These are phyloP conservation scores for Alternaria conjuncta DNA, from an alignment of 2,329 filamentous ascomycete species.

Conservation along the genomic window DNA sequence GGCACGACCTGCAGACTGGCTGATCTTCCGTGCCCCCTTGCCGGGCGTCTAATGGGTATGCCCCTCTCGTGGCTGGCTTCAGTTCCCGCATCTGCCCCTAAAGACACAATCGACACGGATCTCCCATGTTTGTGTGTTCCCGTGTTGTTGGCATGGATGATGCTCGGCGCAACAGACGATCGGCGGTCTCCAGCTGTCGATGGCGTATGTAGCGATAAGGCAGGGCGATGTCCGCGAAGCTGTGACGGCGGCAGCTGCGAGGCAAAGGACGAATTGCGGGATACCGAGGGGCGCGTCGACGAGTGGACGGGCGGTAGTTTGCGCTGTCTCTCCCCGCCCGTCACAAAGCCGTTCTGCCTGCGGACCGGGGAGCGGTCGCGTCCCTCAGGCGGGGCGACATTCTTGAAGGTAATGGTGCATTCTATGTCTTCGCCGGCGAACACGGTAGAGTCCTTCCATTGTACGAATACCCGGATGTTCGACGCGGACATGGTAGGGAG, in stretches of 20 bases:
- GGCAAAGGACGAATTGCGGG: slow-evolving; percentile 45
- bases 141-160: slow-evolving; percentile 32
- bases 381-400: slow-evolving; percentile 66
- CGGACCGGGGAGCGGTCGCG: slow-evolving; percentile 38
- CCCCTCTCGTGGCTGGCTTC: slow-evolving; percentile 38
- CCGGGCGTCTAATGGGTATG: slow-evolving; percentile 52
- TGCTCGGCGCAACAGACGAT: slow-evolving; percentile 31
- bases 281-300: slow-evolving; percentile 44
- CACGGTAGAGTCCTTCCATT: slow-evolving; percentile 91
- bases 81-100: slow-evolving; percentile 52
- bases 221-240: slow-evolving; percentile 69
- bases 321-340: slow-evolving; percentile 46
- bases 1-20: slow-evolving; percentile 80
- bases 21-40: slow-evolving; percentile 74
- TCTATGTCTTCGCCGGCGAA: slow-evolving; percentile 96
- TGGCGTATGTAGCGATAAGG: slow-evolving; percentile 65
- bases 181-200: slow-evolving; percentile 35
- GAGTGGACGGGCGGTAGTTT: slow-evolving; percentile 48
- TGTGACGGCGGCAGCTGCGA: slow-evolving; percentile 38
- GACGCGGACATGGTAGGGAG: slow-evolving; percentile 43
- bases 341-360: slow-evolving; percentile 46
- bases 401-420: slow-evolving; percentile 96
- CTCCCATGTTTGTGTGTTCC: slow-evolving; percentile 50
- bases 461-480: slow-evolving; percentile 94
- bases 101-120: slow-evolving; percentile 58